phyloP scores from a whole-genome alignment of 495 filamentous ascomycete species.

The Hyaloscypha variabilis region DNA sequence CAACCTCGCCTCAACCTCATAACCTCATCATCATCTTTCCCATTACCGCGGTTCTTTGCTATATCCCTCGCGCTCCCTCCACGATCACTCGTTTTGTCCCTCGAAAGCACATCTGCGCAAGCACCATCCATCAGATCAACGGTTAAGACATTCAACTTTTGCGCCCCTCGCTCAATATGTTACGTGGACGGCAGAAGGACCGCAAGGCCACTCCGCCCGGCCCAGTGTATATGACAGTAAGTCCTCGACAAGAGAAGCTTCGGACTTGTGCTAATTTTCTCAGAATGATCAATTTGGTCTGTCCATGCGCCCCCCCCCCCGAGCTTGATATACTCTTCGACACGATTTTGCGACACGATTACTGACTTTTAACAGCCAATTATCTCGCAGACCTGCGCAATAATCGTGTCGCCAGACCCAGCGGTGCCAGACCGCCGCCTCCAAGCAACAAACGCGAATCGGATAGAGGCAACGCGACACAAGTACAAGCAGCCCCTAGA shows the following conservation, averaged over 20 bases:
- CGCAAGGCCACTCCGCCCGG: constrained; percentile 72
- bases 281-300: constrained; percentile 81
- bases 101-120: background rate
- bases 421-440: constrained; percentile 79
- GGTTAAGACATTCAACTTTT: background rate
- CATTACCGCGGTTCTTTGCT: background rate
- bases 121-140: background rate
- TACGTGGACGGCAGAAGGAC: constrained; percentile 43
- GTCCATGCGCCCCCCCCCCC: constrained; percentile 28
- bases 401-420: constrained; percentile 75
- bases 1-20: no score
- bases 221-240: constrained; percentile 74
- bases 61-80: background rate
- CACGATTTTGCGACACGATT: constrained; percentile 22
- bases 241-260: background rate
- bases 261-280: background rate
- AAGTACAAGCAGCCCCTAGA: constrained; percentile 19
- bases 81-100: background rate
- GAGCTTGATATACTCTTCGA: constrained; percentile 30
- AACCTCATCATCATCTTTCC: background rate
- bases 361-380: constrained; percentile 52
- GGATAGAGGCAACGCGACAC: constrained; percentile 24
- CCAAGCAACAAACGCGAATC: constrained; percentile 43
- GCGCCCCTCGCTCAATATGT: constrained; percentile 8
- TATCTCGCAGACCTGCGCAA: constrained; percentile 82